phyloP scores from a whole-genome alignment of 441 rosid species.

The Geranium incanum region DNA sequence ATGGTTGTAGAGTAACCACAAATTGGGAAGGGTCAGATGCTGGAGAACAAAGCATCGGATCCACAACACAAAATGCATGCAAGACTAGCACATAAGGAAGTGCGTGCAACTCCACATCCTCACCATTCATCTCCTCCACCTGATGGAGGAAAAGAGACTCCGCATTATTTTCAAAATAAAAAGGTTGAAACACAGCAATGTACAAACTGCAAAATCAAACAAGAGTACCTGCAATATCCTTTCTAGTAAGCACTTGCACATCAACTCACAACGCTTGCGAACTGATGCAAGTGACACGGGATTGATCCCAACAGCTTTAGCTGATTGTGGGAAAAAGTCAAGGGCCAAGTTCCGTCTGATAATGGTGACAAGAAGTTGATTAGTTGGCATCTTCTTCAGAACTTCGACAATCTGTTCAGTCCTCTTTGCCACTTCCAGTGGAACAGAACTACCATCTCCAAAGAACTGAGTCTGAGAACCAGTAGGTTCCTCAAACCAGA shows the following conservation, averaged over 20 bases:
- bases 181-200: constrained; percentile 18
- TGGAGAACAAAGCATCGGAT: constrained; percentile 89
- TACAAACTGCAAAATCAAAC: constrained; percentile 10
- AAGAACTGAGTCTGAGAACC: constrained; percentile 57
- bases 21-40: constrained; percentile 89
- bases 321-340: constrained; percentile 89
- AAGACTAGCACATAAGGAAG: constrained; percentile 83
- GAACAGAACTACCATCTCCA: constrained; percentile 87
- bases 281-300: constrained; percentile 79
- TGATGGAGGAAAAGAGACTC: constrained; percentile 26
- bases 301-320: constrained; percentile 95
- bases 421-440: constrained; percentile 80
- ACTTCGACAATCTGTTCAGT: constrained; percentile 94
- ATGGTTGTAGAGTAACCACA: constrained; percentile 88
- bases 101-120: constrained; percentile 55
- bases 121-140: constrained; percentile 81
- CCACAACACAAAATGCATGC: constrained; percentile 94
- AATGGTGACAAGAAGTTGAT: constrained; percentile 83
- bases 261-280: constrained; percentile 84
- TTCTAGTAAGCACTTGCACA: constrained; percentile 96
- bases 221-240: constrained; percentile 77
- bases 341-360: constrained; percentile 87
- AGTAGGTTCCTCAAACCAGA: constrained; percentile 96
- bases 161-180: constrained; percentile 17
- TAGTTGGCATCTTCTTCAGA: constrained; percentile 65